Percentiles rank a stretch among this genome's conserved stretches.
Evolutionary conservation across 73 alveolate genomes (phyloP).

Genomic region (Urostyla sp.): DNA sequence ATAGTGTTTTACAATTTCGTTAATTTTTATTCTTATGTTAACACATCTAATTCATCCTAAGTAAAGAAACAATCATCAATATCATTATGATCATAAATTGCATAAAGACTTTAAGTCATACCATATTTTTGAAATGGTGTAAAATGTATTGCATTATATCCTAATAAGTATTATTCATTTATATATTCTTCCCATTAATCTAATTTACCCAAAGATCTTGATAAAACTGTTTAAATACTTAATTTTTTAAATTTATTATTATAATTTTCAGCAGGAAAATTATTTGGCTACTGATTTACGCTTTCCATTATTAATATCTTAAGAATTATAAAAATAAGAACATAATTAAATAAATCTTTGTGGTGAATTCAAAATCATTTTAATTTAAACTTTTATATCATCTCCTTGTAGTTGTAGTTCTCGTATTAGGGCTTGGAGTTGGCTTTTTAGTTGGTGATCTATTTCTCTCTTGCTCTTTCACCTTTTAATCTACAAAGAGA

Average conservation of each 20-base stretch:
- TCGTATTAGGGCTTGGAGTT: no score
- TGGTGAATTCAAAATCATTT: no score
- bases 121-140: constrained; percentile 49
- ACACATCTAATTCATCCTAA: constrained; percentile 30
- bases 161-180: neutral
- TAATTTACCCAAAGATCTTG: constrained; percentile 31
- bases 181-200: constrained; percentile 33
- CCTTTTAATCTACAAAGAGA: neutral
- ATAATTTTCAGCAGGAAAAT: no score
- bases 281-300: no score
- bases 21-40: constrained; percentile 1
- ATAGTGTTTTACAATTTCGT: neutral
- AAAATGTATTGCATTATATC: constrained; percentile 40
- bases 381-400: no score
- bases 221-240: constrained; percentile 35
- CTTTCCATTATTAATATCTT: no score
- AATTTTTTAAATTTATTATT: no score
- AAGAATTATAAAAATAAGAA: no score
- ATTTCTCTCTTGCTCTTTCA: no score
- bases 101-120: constrained; percentile 15
- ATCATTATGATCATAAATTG: constrained; percentile 48
- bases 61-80: constrained; percentile 56
- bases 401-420: no score
- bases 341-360: no score
- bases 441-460: no score